phyloP scores from a whole-genome alignment of 352 stramenopile genomes.

The Phytophthora pluvialis region DNA sequence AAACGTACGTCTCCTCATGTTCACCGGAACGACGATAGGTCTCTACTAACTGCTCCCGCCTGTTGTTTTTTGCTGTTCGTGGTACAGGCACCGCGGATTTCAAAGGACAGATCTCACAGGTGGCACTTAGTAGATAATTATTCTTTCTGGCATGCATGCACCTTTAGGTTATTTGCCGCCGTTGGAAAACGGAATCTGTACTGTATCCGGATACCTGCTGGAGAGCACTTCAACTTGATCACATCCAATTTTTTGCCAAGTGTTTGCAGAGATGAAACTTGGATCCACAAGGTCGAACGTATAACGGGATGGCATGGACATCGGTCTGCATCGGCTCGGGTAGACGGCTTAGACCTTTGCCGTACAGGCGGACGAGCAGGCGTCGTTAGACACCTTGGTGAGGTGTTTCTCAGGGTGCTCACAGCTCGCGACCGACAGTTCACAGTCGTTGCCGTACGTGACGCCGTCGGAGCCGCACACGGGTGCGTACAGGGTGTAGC shows the following conservation, averaged over 20 bases:
- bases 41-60: background rate
- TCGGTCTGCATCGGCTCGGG: background rate
- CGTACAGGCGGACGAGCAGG: background rate
- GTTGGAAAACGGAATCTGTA: background rate
- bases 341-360: background rate
- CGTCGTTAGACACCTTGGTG: background rate
- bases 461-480: slow-evolving; percentile 42
- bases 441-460: slow-evolving; percentile 40
- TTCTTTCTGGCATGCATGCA: background rate
- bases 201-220: background rate
- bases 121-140: background rate
- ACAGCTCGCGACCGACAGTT: slow-evolving; percentile 23
- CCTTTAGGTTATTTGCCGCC: slow-evolving; percentile 2
- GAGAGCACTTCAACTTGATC: slow-evolving; percentile 12
- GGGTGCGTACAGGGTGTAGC: slow-evolving; percentile 15
- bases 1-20: slow-evolving; percentile 12
- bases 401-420: slow-evolving; percentile 10
- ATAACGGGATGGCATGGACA: background rate
- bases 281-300: no score
- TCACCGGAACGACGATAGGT: background rate
- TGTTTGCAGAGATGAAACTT: no score
- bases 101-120: background rate
- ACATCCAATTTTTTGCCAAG: no score
- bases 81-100: background rate
- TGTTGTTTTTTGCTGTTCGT: slow-evolving; percentile 12